Evolutionary conservation across 805 yeast genomes (phyloP).

Genomic region (Myxozyma neotropica): DNA sequence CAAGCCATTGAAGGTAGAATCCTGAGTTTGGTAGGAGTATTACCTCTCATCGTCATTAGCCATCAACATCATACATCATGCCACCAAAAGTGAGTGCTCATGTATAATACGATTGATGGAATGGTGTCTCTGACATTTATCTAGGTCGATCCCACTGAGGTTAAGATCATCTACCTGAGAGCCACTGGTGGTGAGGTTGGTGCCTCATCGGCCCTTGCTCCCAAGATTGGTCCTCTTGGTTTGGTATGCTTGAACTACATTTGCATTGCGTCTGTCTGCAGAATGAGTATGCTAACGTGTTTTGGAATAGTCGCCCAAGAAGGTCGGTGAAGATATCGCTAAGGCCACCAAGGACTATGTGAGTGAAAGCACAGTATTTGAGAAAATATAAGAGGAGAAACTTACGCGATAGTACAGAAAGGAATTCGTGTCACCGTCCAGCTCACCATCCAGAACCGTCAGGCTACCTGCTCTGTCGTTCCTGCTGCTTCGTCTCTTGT

Average conservation of each 20-base stretch:
- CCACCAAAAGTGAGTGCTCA: slow-evolving; percentile 29
- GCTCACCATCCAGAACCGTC: slow-evolving; percentile 99
- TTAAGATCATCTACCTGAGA: slow-evolving; percentile 97
- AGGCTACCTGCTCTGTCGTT: slow-evolving; percentile 97
- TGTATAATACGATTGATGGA: background rate
- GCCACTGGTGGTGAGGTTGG: slow-evolving; percentile 99
- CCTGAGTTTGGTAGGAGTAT: background rate
- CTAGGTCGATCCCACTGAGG: slow-evolving; percentile 96
- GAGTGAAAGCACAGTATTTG: background rate
- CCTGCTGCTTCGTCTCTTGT: slow-evolving; percentile 99
- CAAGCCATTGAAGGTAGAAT: background rate
- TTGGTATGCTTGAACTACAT: slow-evolving; percentile 49
- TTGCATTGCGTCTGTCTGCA: no score
- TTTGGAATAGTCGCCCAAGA: slow-evolving; percentile 62
- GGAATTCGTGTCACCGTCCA: slow-evolving; percentile 99
- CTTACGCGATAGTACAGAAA: slow-evolving; percentile 47
- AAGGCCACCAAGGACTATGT: slow-evolving; percentile 96
- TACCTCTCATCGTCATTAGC: background rate
- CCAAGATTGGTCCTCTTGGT: slow-evolving; percentile 99
- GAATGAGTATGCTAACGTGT: background rate
- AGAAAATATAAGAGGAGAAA: background rate
- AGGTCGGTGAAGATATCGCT: slow-evolving; percentile 99
- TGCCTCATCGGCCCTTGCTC: slow-evolving; percentile 99
- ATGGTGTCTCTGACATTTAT: background rate
- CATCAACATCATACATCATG: slow-evolving; percentile 18